Percentiles rank a stretch among this genome's conserved stretches.
Evolutionary conservation across 306 rosid species (phyloP).

Genomic region (Gastrolobium villosum): DNA sequence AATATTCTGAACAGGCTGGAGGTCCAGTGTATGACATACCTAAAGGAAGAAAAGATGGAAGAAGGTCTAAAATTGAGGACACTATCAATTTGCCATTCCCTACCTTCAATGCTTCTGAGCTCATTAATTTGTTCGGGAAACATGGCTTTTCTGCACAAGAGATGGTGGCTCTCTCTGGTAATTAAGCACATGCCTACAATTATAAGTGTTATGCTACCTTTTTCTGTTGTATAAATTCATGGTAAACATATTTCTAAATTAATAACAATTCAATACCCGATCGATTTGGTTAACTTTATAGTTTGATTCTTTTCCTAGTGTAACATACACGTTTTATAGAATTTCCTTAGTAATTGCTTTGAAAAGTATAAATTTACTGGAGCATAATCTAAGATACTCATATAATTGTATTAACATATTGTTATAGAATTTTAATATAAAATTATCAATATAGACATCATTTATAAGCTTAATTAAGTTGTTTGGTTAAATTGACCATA

Average conservation of each 20-base stretch:
- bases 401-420: neutral
- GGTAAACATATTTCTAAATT: neutral
- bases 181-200: constrained; percentile 42
- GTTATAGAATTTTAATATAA: too few relatives aligned
- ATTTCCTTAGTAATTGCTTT: neutral
- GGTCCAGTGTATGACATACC: constrained; percentile 86
- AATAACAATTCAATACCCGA: neutral
- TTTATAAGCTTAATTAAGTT: too few relatives aligned
- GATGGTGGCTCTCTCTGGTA: constrained; percentile 93
- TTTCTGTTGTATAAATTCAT: neutral
- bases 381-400: neutral
- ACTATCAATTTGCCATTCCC: constrained; percentile 84
- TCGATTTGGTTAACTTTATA: neutral
- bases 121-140: constrained; percentile 60
- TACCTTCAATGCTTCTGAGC: constrained; percentile 79
- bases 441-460: too few relatives aligned
- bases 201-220: neutral
- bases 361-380: neutral
- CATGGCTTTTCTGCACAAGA: constrained; percentile 81
- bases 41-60: constrained; percentile 89
- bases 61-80: constrained; percentile 78
- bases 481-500: too few relatives aligned
- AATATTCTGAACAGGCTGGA: constrained; percentile 66
- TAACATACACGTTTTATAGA: neutral
- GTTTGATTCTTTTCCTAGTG: neutral